Evolutionary conservation across 345 rosid species (phyloP).

Genomic region (Kernera saxatilis): DNA sequence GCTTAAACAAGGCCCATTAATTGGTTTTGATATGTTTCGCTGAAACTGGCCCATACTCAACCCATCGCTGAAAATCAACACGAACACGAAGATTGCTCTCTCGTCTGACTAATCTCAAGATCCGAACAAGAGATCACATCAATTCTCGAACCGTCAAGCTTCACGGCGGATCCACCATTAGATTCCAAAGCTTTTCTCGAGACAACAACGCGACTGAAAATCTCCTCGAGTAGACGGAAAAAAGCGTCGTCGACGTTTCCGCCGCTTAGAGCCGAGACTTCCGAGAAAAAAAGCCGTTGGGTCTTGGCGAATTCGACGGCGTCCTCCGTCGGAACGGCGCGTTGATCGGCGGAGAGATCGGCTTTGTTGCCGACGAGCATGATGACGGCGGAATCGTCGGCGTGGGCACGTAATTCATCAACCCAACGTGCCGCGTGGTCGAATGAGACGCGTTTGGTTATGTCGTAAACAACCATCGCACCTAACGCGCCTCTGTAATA

Average conservation of each 20-base stretch:
- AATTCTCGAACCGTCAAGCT: constrained; percentile 55
- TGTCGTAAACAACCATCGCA: constrained; percentile 72
- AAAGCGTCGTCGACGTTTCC: constrained; percentile 75
- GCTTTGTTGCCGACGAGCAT: constrained; percentile 77
- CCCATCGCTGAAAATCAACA: constrained; percentile 35
- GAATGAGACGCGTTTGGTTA: constrained; percentile 54
- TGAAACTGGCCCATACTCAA: neutral
- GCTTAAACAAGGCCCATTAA: neutral
- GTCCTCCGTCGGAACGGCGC: constrained; percentile 67
- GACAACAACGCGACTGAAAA: constrained; percentile 38
- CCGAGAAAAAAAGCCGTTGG: constrained; percentile 68
- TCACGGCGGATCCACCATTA: constrained; percentile 13
- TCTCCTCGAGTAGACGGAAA: constrained; percentile 56
- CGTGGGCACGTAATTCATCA: constrained; percentile 71
- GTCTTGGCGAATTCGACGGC: constrained; percentile 81
- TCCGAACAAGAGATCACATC: constrained; percentile 56
- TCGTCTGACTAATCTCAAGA: constrained; percentile 54
- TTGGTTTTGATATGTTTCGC: neutral
- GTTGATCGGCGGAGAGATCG: constrained; percentile 49
- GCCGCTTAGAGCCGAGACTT: constrained; percentile 74
- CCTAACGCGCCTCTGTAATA: constrained; percentile 75
- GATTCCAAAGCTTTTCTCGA: constrained; percentile 46
- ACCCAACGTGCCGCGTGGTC: constrained; percentile 76
- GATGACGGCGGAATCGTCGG: constrained; percentile 70
- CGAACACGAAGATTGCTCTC: constrained; percentile 48